Evolutionary conservation across 441 rosid genomes (phyloP), one percentile per base, ranked within the genome.

Genomic region (Euphorbia corollata): DNA sequence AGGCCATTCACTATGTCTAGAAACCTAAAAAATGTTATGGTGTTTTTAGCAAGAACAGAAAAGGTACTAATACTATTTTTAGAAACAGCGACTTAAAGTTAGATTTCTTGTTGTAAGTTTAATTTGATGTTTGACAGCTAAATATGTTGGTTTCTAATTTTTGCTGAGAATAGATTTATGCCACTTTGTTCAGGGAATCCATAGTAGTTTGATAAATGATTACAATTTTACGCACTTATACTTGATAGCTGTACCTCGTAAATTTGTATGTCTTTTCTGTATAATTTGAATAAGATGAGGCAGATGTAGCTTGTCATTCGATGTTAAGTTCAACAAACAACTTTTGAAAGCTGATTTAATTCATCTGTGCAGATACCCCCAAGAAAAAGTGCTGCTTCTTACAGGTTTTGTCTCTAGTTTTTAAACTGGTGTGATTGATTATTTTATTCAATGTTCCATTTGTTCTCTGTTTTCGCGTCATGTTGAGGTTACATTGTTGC

Each of bases 301-400:
- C 6, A 24, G 54, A 16, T 34, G 57, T 15, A 34, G 39, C 36
- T 51, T 48, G 20, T 68, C 22, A 24, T 13, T 68, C 20, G 47
- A 20, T 27, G 23, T n/a, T 12, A 70, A 54, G 36, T 22, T n/a
- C 24, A 23, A 54, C 32, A 39, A 71, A 51, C 18, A 27, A 23
- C 12, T 10, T 53, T 47, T 48, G 34, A 43, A 23, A 55, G 27
- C 27, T 76, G 51, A 63, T 74, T 61, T 58, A 0, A 38, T 63
- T 62, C 83, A 59, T 58, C 65, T 80, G 59, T 86, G 93, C 92
- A 90, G 99, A 93, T 93, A 84, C 99, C 99, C 57, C 96, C 99
- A 4, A 77, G 99, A 75, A 89, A 86, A 84, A 93, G 81, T 71
- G 95, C 97, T 61, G 97, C 95, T 71, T 89, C 99, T 19, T 89